phyloP scores from a whole-genome alignment of 2,329 filamentous ascomycete species.

The Colletotrichum australisinense region DNA sequence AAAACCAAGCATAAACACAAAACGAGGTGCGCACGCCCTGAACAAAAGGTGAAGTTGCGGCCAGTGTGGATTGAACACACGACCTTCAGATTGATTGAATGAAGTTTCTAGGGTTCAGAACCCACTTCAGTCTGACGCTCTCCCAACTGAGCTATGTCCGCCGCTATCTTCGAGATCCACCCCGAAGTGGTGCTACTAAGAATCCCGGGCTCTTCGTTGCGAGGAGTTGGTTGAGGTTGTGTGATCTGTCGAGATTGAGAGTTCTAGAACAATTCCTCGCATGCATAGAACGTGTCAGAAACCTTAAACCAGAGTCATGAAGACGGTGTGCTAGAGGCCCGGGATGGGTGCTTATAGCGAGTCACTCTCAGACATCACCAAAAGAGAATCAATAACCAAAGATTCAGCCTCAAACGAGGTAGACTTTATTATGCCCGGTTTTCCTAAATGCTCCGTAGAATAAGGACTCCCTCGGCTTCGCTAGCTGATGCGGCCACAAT shows the following conservation, averaged over 20 bases:
- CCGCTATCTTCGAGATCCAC: conserved; percentile 23
- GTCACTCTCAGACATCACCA: conserved; percentile 19
- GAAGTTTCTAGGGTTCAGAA: conserved; percentile 24
- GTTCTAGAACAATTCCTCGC: not conserved
- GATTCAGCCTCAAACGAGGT: conserved; percentile 3
- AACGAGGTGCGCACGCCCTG: too few species aligned
- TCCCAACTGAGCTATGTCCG: conserved; percentile 36
- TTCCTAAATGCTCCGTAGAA: conserved; percentile 14
- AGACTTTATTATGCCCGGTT: conserved; percentile 17
- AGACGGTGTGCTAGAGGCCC: not conserved
- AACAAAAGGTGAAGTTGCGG: conserved; percentile 29
- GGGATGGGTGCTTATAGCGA: not conserved
- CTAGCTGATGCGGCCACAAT: conserved; percentile 27
- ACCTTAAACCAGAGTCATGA: conserved; percentile 1
- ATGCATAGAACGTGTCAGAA: not conserved
- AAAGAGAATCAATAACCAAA: not conserved
- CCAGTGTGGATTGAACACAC: conserved; percentile 36
- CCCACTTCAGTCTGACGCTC: conserved; percentile 36
- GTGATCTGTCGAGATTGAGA: not conserved
- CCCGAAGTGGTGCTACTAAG: rapidly evolving
- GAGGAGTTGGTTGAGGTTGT: not conserved
- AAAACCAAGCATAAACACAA: too few species aligned
- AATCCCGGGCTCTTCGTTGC: not conserved
- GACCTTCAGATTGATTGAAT: conserved; percentile 2
- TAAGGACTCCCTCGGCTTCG: conserved; percentile 7